These are phyloP conservation scores for Eucalyptus curtisii DNA, from an alignment of 345 rosid genomes.

Conservation along the genomic window DNA sequence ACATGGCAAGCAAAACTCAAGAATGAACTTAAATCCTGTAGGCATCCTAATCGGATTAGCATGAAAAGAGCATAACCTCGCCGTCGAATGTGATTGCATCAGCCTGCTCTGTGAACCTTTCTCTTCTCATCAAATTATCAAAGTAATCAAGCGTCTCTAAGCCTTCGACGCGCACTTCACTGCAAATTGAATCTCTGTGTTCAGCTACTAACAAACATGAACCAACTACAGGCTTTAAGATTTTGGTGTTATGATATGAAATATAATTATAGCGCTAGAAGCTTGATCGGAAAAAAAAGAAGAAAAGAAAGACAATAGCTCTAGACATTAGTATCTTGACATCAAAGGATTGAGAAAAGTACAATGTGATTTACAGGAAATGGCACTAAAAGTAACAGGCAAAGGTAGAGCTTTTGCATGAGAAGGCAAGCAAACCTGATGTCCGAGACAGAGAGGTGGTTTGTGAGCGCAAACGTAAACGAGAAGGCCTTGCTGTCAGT, in stretches of 20 bases:
- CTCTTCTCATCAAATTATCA: slow-evolving; percentile 52
- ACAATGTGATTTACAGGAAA: not conserved
- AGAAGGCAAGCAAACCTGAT: slow-evolving; percentile 46
- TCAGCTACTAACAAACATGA: not conserved
- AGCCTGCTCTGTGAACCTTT: slow-evolving; percentile 92
- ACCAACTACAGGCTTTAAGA: not conserved
- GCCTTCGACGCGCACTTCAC: slow-evolving; percentile 97
- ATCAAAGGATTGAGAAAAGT: not conserved
- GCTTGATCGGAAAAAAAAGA: not conserved
- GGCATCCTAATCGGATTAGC: not conserved
- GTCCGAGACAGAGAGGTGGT: slow-evolving; percentile 82
- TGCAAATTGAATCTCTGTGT: slow-evolving; percentile 17
- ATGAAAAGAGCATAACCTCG: slow-evolving; percentile 37
- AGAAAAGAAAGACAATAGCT: not conserved
- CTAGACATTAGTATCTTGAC: not conserved
- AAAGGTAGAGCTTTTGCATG: not conserved
- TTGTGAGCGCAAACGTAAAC: slow-evolving; percentile 59
- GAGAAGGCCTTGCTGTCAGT: slow-evolving; percentile 74
- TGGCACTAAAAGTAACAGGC: not conserved
- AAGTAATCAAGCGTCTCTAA: slow-evolving; percentile 96
- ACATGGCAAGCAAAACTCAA: not conserved
- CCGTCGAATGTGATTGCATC: slow-evolving; percentile 94
- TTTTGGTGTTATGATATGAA: not conserved
- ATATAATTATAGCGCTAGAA: not conserved
- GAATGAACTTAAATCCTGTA: not conserved